Base-by-base conservation (phyloP, 371 early-diverging fungal species). In the Mortierella sp. region DNA sequence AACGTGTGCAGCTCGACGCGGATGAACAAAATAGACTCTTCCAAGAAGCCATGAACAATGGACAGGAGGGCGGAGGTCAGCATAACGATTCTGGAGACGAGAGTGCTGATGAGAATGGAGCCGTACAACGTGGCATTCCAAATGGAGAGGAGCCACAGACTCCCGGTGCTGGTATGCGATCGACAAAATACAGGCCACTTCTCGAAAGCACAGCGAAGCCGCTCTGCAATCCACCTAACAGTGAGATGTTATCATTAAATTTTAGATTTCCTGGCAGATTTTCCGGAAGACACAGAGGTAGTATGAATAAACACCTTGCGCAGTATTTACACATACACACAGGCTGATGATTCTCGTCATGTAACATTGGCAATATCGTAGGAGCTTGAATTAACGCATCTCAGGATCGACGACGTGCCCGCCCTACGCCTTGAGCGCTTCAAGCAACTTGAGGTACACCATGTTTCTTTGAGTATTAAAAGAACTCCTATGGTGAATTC, bases 301-400 rank as follows among this genome's bases (percentile, higher is more conserved):
- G 14, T 35, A 37, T 10, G 61, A 37, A 9, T 5, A 37, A 39
- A 59, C 35, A 8, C 3, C 37, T 60, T 22, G n/a, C 39, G 40
- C 24, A 37, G 61, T 12, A 32, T 39, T 20, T 60, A 35, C 35
- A 35, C 35, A 8, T 35, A 35, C 14, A n/a, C 35, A 28, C 49
- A 43, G 26, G 18, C 18, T 62, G 40, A 22, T 40, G 62, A 62
- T 37, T 40, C 20, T 22, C 40, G 12, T 43, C 3, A 37, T 39
- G 22, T 9, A 20, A 39, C 26, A 10, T 55, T 20, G 11, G 5
- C 12, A 57, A 28, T n/a, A 11, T 30, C 12, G 20, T 77, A 94
- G 93, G 94, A 93, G 67, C 87, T 97, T 10, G 96, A 97, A 72
- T 84, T 95, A 54, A 90, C 91, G 51, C 97, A 97, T 85, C 88